A percentile compares a stretch with the other conserved stretches of the same genome.
phyloP scores from a whole-genome alignment of 805 yeast genomes.

The Candida golubevii region DNA sequence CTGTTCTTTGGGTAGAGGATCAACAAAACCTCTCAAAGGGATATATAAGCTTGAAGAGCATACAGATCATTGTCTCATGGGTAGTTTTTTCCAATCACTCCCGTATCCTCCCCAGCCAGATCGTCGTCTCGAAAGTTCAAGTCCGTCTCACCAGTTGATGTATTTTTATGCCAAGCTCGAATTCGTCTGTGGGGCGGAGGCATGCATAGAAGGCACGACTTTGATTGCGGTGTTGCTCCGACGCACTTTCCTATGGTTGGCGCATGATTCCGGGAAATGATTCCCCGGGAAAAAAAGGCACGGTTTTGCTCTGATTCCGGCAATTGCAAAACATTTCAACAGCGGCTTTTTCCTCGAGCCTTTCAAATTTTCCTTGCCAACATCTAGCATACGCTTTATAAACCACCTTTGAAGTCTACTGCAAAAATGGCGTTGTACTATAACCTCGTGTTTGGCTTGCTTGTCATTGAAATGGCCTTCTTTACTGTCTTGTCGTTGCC shows the following conservation, averaged over 20 bases:
- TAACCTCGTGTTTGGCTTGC: constrained; percentile 62
- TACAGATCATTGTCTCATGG: too few species aligned
- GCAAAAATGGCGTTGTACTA: constrained; percentile 40
- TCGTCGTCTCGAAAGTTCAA: too few species aligned
- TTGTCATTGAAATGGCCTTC: constrained; percentile 71
- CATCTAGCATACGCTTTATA: not conserved
- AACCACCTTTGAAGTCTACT: not conserved
- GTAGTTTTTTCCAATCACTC: too few species aligned
- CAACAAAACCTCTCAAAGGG: too few species aligned
- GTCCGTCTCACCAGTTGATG: too few species aligned
- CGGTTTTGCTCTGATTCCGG: not conserved
- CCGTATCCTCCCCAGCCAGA: too few species aligned
- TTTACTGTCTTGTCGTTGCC: constrained; percentile 84
- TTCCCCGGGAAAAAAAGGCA: not conserved
- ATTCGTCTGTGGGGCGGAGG: too few species aligned
- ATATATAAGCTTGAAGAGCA: too few species aligned
- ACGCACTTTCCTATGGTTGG: not conserved
- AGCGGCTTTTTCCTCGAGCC: not conserved
- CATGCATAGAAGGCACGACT: too few species aligned
- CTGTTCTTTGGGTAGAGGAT: too few species aligned
- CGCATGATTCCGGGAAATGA: not conserved
- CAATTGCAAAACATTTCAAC: not conserved
- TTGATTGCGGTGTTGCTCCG: not conserved
- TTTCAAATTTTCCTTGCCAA: not conserved
- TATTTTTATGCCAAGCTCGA: too few species aligned